These are phyloP conservation scores for Colletotrichum acutatum DNA, from an alignment of 2,329 filamentous ascomycete genomes.

Conservation along the genomic window DNA sequence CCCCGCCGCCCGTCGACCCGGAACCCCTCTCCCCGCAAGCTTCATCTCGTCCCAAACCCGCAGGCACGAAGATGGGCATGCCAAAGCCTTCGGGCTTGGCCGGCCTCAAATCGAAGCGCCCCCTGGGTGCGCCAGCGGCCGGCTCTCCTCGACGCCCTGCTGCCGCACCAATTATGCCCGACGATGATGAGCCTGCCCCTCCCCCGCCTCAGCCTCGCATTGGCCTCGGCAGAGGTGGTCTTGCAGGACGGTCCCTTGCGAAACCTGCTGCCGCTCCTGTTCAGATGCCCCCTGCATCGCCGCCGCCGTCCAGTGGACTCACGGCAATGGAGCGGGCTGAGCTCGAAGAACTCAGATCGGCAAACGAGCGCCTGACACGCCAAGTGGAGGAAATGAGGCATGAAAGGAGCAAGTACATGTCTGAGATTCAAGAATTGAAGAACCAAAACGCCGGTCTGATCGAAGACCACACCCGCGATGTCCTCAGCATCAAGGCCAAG, in stretches of 20 bases:
- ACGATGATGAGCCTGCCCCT: conserved; percentile 67
- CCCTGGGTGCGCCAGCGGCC: conserved; percentile 48
- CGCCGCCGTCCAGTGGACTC: conserved; percentile 72
- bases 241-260: conserved; percentile 86
- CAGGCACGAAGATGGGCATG: conserved; percentile 64
- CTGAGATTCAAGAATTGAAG: conserved; percentile 92
- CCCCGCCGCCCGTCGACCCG: conserved; percentile 52
- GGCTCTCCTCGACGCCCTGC: conserved; percentile 63
- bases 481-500: conserved; percentile 97
- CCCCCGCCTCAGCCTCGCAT: conserved; percentile 71
- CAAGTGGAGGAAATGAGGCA: conserved; percentile 84
- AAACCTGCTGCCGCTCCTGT: conserved; percentile 72
- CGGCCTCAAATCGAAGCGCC: conserved; percentile 71
- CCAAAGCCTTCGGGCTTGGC: conserved; percentile 63
- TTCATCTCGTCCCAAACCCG: conserved; percentile 59
- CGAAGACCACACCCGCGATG: conserved; percentile 95
- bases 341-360: conserved; percentile 84
- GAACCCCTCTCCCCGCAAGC: conserved; percentile 69
- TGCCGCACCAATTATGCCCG: conserved; percentile 61
- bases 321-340: conserved; percentile 89
- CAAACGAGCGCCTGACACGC: conserved; percentile 81
- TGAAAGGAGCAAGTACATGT: conserved; percentile 83
- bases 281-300: conserved; percentile 61
- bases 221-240: conserved; percentile 79
- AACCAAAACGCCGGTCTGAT: conserved; percentile 97